phyloP scores from a whole-genome alignment of 2,329 filamentous ascomycete species.

The Xylaria multiplex region DNA sequence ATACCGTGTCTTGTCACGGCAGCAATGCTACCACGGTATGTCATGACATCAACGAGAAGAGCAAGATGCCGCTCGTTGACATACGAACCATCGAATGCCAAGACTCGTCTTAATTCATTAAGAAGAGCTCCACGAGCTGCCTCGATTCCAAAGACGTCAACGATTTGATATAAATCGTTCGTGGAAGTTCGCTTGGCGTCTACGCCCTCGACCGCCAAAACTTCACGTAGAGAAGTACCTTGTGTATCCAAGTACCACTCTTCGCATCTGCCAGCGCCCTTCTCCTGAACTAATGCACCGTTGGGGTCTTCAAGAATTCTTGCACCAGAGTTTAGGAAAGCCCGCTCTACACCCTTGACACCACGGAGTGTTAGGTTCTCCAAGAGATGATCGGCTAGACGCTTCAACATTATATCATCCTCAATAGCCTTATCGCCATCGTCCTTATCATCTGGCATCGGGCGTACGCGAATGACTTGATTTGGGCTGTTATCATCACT shows the following conservation, averaged over 20 bases:
- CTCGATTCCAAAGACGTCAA: constrained; percentile 96
- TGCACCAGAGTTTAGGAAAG: constrained; percentile 88
- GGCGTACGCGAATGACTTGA: constrained; percentile 91
- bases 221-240: constrained; percentile 85
- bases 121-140: constrained; percentile 88
- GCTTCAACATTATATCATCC: constrained; percentile 92
- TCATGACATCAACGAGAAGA: constrained; percentile 97
- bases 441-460: constrained; percentile 77
- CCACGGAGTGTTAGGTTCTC: constrained; percentile 92
- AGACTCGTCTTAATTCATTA: constrained; percentile 87
- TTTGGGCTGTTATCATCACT: constrained; percentile 98
- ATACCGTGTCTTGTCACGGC: constrained; percentile 98
- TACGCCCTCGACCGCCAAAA: constrained; percentile 87
- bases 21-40: constrained; percentile 90
- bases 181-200: constrained; percentile 88
- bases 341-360: constrained; percentile 86
- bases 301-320: constrained; percentile 73
- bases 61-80: constrained; percentile 99
- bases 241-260: constrained; percentile 98
- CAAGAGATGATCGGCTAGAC: constrained; percentile 88
- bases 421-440: constrained; percentile 72
- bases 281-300: constrained; percentile 78
- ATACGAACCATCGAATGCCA: constrained; percentile 99
- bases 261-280: constrained; percentile 78
- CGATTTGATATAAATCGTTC: constrained; percentile 94